Percentiles rank a stretch among this genome's conserved stretches.
Evolutionary conservation across 1,284 basidiomycete genomes (phyloP).

Genomic region (Ceratobasidium papillatum): DNA sequence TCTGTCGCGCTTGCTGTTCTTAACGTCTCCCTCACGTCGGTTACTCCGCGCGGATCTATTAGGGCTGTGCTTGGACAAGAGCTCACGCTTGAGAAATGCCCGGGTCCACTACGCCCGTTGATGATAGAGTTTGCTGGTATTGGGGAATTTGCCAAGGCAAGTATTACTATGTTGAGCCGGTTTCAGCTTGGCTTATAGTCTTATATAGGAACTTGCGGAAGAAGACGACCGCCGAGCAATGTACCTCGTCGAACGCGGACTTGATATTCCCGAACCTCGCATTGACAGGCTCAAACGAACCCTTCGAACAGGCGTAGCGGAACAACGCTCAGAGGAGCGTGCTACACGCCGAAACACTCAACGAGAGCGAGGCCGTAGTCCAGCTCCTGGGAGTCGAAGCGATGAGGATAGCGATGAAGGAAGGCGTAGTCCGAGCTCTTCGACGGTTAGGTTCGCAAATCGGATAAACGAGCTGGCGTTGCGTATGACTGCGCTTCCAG

Average conservation of each 20-base stretch:
- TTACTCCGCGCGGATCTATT: constrained; percentile 61
- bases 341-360: constrained; percentile 49
- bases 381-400: background rate
- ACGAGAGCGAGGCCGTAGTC: constrained; percentile 48
- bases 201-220: constrained; percentile 57
- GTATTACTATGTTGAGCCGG: background rate
- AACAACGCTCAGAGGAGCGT: constrained; percentile 41
- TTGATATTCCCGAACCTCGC: constrained; percentile 57
- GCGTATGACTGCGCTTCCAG: constrained; percentile 69
- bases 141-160: constrained; percentile 56
- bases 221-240: constrained; percentile 67
- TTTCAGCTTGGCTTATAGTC: background rate
- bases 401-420: constrained; percentile 35
- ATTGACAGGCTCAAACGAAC: constrained; percentile 69
- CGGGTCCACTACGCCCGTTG: constrained; percentile 66
- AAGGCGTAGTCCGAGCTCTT: constrained; percentile 63
- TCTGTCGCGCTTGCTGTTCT: constrained; percentile 76
- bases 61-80: constrained; percentile 65
- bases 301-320: constrained; percentile 56
- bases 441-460: constrained; percentile 74
- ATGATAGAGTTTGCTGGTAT: constrained; percentile 73
- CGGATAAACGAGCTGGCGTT: constrained; percentile 75
- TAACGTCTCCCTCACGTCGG: constrained; percentile 63
- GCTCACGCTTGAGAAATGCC: constrained; percentile 65
- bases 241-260: constrained; percentile 55